Evolutionary conservation across 768 basidiomycete genomes (phyloP).

Genomic region (Mycena galopus): DNA sequence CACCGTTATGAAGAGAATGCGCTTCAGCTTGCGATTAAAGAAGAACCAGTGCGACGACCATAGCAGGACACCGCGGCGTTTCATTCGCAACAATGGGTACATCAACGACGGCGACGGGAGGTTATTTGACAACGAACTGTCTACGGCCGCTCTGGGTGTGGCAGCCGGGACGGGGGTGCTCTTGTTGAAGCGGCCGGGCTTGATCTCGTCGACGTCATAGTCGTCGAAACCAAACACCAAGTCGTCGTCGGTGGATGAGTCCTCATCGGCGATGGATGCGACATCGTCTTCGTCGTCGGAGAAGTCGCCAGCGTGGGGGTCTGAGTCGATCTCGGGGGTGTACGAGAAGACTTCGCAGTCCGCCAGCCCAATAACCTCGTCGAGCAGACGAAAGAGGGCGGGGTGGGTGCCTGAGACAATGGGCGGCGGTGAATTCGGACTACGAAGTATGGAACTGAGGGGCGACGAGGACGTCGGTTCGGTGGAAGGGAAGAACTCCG

Average conservation of each 20-base stretch:
- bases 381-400: slow-evolving; percentile 86
- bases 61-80: slow-evolving; percentile 82
- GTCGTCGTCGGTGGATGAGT: slow-evolving; percentile 79
- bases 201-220: slow-evolving; percentile 78
- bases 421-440: slow-evolving; percentile 78
- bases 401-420: slow-evolving; percentile 90
- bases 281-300: slow-evolving; percentile 85
- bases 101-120: slow-evolving; percentile 50
- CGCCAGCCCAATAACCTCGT: slow-evolving; percentile 89
- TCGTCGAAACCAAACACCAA: slow-evolving; percentile 84
- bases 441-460: slow-evolving; percentile 65
- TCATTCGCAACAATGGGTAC: slow-evolving; percentile 60
- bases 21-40: slow-evolving; percentile 91
- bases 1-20: slow-evolving; percentile 91
- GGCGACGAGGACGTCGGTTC: slow-evolving; percentile 81
- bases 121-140: slow-evolving; percentile 53
- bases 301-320: slow-evolving; percentile 91
- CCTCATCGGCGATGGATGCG: slow-evolving; percentile 74
- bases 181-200: slow-evolving; percentile 53
- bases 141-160: slow-evolving; percentile 56
- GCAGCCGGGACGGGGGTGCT: slow-evolving; percentile 55
- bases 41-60: slow-evolving; percentile 99
- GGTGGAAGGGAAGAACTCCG: slow-evolving; percentile 83
- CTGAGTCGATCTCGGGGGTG: slow-evolving; percentile 91
- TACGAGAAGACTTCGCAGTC: slow-evolving; percentile 98